Evolutionary conservation across 306 rosid genomes (phyloP).

Genomic region (Morella rubra): DNA sequence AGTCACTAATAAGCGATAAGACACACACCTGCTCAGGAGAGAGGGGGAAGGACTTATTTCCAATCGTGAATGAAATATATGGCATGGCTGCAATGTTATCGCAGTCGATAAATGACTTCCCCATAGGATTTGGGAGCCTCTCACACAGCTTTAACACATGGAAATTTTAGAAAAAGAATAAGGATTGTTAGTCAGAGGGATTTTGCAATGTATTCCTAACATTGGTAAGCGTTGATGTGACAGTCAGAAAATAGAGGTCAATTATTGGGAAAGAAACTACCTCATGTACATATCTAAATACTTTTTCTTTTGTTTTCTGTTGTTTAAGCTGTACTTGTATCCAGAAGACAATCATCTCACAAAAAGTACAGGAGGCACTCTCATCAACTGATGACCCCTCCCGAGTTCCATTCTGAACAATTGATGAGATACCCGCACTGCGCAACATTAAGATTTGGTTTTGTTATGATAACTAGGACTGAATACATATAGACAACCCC

Average conservation of each 20-base stretch:
- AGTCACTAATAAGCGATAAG: background rate
- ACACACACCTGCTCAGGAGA: constrained; percentile 60
- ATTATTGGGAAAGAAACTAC: constrained; percentile 32
- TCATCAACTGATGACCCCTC: constrained; percentile 32
- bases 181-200: background rate
- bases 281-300: constrained; percentile 56
- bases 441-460: constrained; percentile 26
- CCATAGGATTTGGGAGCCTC: constrained; percentile 62
- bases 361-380: constrained; percentile 51
- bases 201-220: no score
- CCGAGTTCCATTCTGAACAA: constrained; percentile 40
- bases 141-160: constrained; percentile 57
- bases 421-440: constrained; percentile 59
- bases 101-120: constrained; percentile 60
- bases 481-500: background rate
- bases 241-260: background rate
- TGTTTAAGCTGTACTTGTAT: constrained; percentile 67
- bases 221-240: background rate
- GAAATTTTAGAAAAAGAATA: constrained; percentile 10
- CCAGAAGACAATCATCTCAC: constrained; percentile 70
- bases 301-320: constrained; percentile 49
- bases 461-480: constrained; percentile 17
- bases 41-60: constrained; percentile 56
- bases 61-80: constrained; percentile 50
- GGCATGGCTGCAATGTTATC: constrained; percentile 48